Percentiles rank a stretch among this genome's conserved stretches.
phyloP scores from a whole-genome alignment of 768 basidiomycete species.

The Exidia glandulosa region DNA sequence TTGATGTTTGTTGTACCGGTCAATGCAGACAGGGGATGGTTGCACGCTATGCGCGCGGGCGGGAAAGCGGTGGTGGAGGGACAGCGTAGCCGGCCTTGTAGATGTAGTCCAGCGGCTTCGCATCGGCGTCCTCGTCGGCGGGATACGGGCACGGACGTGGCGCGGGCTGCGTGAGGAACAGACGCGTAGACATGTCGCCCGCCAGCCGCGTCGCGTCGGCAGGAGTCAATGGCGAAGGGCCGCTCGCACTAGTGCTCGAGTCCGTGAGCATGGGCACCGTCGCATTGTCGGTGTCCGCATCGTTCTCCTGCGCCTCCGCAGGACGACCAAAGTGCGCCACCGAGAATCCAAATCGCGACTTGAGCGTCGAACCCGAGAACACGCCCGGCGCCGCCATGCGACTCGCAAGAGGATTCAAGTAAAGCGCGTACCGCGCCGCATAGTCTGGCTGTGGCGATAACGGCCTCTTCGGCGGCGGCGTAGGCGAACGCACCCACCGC shows the following conservation, averaged over 20 bases:
- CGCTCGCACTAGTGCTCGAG: background rate
- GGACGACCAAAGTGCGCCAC: background rate
- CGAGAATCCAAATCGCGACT: background rate
- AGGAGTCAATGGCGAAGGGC: background rate
- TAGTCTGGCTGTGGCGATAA: background rate
- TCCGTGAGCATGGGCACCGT: background rate
- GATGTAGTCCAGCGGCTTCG: background rate
- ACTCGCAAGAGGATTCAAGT: background rate
- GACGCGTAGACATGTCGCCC: background rate
- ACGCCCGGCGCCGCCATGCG: background rate
- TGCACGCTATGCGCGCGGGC: background rate
- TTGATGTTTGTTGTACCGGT: too few species aligned
- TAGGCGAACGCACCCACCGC: background rate
- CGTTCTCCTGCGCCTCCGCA: background rate
- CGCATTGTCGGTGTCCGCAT: background rate
- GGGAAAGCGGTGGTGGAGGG: background rate
- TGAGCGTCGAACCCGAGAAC: background rate
- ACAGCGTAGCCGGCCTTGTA: background rate
- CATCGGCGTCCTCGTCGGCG: background rate
- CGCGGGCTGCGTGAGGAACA: background rate
- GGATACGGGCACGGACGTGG: background rate
- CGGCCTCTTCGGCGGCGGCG: background rate
- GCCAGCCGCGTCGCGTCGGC: background rate
- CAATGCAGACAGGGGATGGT: background rate
- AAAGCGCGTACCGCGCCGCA: background rate